Conservation (phyloP, 495 filamentous ascomycete genomes). For the Penicillium macrosclerotiorum region DNA sequence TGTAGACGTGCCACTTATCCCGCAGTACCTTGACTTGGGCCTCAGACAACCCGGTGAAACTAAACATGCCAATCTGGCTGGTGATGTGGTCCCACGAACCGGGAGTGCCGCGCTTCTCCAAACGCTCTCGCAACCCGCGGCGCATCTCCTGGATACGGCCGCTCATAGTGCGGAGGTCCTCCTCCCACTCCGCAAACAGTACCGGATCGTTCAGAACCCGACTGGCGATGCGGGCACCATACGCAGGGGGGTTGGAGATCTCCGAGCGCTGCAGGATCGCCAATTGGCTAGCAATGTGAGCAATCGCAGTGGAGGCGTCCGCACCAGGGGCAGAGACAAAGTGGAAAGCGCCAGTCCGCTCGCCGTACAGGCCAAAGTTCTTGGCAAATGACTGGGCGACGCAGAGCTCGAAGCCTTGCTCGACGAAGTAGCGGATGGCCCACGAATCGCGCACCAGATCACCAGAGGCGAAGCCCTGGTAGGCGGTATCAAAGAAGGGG, state of each 20-base stretch:
- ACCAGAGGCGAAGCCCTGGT: conserved; percentile 97
- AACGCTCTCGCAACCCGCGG: conserved; percentile 64
- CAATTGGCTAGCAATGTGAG: conserved; percentile 77
- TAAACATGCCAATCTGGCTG: conserved; percentile 99
- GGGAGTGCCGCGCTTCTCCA: conserved; percentile 77
- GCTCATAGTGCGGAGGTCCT: conserved; percentile 88
- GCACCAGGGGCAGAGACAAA: conserved; percentile 74
- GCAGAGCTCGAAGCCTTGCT: conserved; percentile 92
- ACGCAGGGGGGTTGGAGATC: conserved; percentile 94
- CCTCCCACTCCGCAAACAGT: conserved; percentile 93
- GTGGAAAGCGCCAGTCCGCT: conserved; percentile 96
- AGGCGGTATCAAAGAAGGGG: conserved; percentile 98
- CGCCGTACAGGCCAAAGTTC: conserved; percentile 97
- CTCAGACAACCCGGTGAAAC: conserved; percentile 88
- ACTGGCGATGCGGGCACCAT: conserved; percentile 85
- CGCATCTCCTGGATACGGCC: conserved; percentile 92
- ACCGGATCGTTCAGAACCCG: conserved; percentile 75
- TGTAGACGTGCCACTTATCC: conserved; percentile 85
- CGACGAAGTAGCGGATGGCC: conserved; percentile 89
- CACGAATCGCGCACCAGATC: conserved; percentile 81
- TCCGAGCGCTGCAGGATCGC: conserved; percentile 94
- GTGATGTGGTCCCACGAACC: conserved; percentile 96
- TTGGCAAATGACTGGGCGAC: conserved; percentile 97
- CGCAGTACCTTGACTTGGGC: conserved; percentile 78
- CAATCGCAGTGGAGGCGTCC: conserved; percentile 60